Percentiles rank a stretch among this genome's conserved stretches.
Conservation (phyloP, 805 yeast species). For the Helenozyma rhizophorensis region DNA sequence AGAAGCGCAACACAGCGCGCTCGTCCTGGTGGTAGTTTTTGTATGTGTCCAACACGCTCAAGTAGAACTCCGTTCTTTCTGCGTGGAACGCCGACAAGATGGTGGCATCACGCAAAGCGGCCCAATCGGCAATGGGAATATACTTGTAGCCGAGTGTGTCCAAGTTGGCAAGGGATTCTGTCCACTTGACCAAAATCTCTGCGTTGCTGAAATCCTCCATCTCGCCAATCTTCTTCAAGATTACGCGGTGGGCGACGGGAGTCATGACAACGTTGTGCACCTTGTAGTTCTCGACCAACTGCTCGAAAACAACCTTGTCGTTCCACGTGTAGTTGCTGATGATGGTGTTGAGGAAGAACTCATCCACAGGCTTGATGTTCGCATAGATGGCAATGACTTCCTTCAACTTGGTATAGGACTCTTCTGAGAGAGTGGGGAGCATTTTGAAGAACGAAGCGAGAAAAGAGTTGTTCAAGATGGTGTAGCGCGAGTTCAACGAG, state of each 20-base stretch:
- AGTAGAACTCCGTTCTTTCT: conserved; percentile 31
- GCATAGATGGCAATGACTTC: conserved; percentile 54
- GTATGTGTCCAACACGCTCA: conserved; percentile 17
- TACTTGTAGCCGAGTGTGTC: conserved; percentile 55
- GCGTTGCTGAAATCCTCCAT: conserved; percentile 46
- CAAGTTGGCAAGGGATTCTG: conserved; percentile 40
- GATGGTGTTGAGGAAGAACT: conserved; percentile 76
- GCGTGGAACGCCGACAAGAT: conserved; percentile 39
- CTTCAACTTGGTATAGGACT: conserved; percentile 56
- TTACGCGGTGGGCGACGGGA: conserved; percentile 67
- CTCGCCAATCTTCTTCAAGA: conserved; percentile 67
- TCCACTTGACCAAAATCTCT: conserved; percentile 58
- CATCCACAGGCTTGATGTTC: conserved; percentile 59
- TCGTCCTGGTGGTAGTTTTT: conserved; percentile 39
- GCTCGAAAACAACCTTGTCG: conserved; percentile 59
- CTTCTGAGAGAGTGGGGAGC: conserved; percentile 46
- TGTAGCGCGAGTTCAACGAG: conserved; percentile 54
- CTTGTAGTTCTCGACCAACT: conserved; percentile 56
- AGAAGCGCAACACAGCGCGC: conserved; percentile 25
- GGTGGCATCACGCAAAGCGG: conserved; percentile 76
- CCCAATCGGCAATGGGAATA: conserved; percentile 83
- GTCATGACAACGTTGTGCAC: conserved; percentile 56
- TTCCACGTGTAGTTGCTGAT: conserved; percentile 68
- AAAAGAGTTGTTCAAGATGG: conserved; percentile 66
- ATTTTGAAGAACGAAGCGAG: conserved; percentile 63